These are phyloP conservation scores for Colletotrichum sp. DNA, from an alignment of 2,329 filamentous ascomycete species.

Conservation along the genomic window DNA sequence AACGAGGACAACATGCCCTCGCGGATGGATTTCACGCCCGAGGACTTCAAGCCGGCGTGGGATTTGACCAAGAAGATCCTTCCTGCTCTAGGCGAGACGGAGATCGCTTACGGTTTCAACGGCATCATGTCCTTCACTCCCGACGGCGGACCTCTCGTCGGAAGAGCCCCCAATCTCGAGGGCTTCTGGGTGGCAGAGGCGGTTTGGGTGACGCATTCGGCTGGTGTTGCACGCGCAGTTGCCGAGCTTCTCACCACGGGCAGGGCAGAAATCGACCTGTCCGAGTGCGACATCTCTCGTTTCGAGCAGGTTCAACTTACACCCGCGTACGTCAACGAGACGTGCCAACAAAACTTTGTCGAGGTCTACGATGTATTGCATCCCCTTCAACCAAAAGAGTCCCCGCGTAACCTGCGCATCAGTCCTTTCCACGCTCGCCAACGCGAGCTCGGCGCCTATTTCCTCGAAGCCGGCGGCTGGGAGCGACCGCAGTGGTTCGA, in stretches of 20 bases:
- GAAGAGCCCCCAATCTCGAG: slow-evolving; percentile 60
- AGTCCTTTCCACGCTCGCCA: slow-evolving; percentile 63
- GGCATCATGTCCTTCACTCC: slow-evolving; percentile 71
- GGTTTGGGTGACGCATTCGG: slow-evolving; percentile 71
- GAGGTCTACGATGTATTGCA: slow-evolving; percentile 70
- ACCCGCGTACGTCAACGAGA: slow-evolving; percentile 60
- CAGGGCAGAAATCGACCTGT: slow-evolving; percentile 57
- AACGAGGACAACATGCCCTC: slow-evolving; percentile 68
- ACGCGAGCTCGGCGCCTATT: slow-evolving; percentile 58
- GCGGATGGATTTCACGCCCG: slow-evolving; percentile 59
- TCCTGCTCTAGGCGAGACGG: slow-evolving; percentile 51
- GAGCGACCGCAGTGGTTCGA: slow-evolving; percentile 69
- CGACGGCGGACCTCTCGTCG: slow-evolving; percentile 64
- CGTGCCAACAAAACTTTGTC: slow-evolving; percentile 64
- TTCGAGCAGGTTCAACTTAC: slow-evolving; percentile 66
- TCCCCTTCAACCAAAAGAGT: slow-evolving; percentile 60
- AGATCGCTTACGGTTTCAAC: slow-evolving; percentile 66
- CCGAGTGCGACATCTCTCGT: slow-evolving; percentile 62
- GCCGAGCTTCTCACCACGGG: slow-evolving; percentile 63
- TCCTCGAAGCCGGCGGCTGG: slow-evolving; percentile 65
- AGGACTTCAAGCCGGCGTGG: slow-evolving; percentile 68
- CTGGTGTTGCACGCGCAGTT: slow-evolving; percentile 64
- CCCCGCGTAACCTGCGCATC: slow-evolving; percentile 61
- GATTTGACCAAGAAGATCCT: slow-evolving; percentile 57
- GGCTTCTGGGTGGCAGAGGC: slow-evolving; percentile 69